Evolutionary conservation across 2,329 filamentous ascomycete species (phyloP), one percentile per base, ranked within the genome.

Genomic region (Monosporascus sp.): DNA sequence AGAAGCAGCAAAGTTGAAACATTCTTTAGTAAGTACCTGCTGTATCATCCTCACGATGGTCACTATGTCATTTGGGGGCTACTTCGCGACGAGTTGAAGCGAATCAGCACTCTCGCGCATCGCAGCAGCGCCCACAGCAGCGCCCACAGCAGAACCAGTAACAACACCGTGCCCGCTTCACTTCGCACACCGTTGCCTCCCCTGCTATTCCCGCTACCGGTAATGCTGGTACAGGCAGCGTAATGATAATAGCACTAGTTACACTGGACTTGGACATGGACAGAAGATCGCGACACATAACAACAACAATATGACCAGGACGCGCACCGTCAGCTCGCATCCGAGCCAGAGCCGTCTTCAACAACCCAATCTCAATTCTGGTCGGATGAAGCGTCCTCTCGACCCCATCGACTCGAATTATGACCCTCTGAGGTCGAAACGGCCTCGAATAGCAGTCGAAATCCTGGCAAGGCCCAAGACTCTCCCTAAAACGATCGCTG

Each of bases 361-460:
- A 54, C 66, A 65, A 52, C 64, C 69, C 57, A 62, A 44, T 44
- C 20, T 22, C 6, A 18, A 63, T 54, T 55, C 65, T 52, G 71
- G 70, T 60, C 73, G 73, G 61, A 74, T 70, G 64, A 82, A 82
- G 69, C 74, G 79, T 58, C 70, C 68, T 48, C 72, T 78, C 60
- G 76, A 80, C 49, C 56, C 68, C 50, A 63, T 70, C 52, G 73
- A 76, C 48, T 69, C 69, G 63, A 75, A 80, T 52, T 69, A 73
- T 61, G 75, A 78, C 57, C 65, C 69, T 48, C 61, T 74, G 46
- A 72, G 73, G 52, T 64, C 70, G 51, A 84, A 84, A 69, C 78
- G 72, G 66, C 67, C 75, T 51, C 72, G 76, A 55, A 77, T 83
- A 60, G 70, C 77, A 24, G 77, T 82, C 58, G 79, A 83, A 61